These are phyloP conservation scores for Hypsizygus marmoreus DNA, from an alignment of 768 basidiomycete species.

Conservation along the genomic window DNA sequence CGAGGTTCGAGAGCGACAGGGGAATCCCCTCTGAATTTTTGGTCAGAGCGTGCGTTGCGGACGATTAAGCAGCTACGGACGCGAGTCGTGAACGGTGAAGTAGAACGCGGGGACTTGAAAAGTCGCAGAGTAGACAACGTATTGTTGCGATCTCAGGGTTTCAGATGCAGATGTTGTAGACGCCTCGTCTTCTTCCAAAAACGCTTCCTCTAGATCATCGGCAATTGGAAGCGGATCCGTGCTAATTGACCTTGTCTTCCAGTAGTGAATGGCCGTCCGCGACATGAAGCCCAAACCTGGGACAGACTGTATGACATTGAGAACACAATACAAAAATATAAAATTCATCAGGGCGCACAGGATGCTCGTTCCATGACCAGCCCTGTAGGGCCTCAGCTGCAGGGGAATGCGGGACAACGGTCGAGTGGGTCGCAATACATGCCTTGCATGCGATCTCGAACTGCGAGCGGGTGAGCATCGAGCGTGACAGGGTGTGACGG, in stretches of 20 bases:
- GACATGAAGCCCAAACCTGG: constrained; percentile 50
- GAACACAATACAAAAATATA: constrained; percentile 8
- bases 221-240: constrained; percentile 12
- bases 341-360: constrained; percentile 38
- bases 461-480: constrained; percentile 56
- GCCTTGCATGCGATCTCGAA: constrained; percentile 63
- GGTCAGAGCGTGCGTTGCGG: constrained; percentile 11
- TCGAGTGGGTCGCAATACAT: constrained; percentile 38
- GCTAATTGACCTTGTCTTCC: constrained; percentile 9
- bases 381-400: constrained; percentile 23
- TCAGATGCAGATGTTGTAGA: constrained; percentile 28
- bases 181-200: constrained; percentile 39
- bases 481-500: constrained; percentile 25
- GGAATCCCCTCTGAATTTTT: constrained; percentile 60
- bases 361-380: constrained; percentile 67
- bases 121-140: constrained; percentile 74
- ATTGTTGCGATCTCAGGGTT: constrained; percentile 56
- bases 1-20: constrained; percentile 55
- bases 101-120: constrained; percentile 86
- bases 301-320: constrained; percentile 21
- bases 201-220: constrained; percentile 23
- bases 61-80: constrained; percentile 48
- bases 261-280: constrained; percentile 31
- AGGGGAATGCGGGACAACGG: constrained; percentile 1
- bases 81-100: constrained; percentile 66